Evolutionary conservation across 2,329 filamentous ascomycete genomes (phyloP), one percentile per base, ranked within the genome.

Genomic region (Fusarium succisae): DNA sequence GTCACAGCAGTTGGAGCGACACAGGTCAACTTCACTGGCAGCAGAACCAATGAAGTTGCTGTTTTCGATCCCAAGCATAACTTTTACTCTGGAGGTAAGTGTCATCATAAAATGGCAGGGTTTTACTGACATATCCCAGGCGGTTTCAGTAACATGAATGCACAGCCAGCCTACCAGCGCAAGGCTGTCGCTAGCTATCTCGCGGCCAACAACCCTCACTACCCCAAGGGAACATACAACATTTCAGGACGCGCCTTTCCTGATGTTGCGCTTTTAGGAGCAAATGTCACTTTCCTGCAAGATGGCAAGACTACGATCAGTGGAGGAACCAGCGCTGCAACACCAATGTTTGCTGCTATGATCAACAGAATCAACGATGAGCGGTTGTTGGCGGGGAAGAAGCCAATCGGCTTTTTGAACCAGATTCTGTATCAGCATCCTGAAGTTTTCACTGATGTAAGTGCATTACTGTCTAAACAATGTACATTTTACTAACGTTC

Each of bases 201-300:
- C 6, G 61, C 61, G 0, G 28, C 54, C 0, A 60, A 60, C n/a
- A 35, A 41, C 14, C 61, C 43, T 18, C 43, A 41, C 18, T 61
- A 63, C 11, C 61, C 61, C 15, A 63, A 63, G 37, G 61, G 61
- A 41, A 63, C 61, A 11, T 63, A 41, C 20, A 63, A 63, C 20
- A 13, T 24, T 4, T 63, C 61, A 0, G 61, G 61, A 30, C 61
- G 61, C 18, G 61, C 61, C 0, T 6, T 60, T 32, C 61, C 61
- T 2, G 61, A 63, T 24, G 54, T 63, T 0, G 61, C 61, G 1
- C 35, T 63, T 4, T 8, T 63, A 15, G 61, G 61, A 10, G 61
- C 61, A 3, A 63, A 61, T n/a, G 54, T 63, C 1, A 63, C 61
- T 1, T 0, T 63, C 2, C 3, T 59, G 0, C 12, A 37, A 14